Conservation (phyloP, 2,329 filamentous ascomycete genomes). For the Neodidymelliopsis sp. region DNA sequence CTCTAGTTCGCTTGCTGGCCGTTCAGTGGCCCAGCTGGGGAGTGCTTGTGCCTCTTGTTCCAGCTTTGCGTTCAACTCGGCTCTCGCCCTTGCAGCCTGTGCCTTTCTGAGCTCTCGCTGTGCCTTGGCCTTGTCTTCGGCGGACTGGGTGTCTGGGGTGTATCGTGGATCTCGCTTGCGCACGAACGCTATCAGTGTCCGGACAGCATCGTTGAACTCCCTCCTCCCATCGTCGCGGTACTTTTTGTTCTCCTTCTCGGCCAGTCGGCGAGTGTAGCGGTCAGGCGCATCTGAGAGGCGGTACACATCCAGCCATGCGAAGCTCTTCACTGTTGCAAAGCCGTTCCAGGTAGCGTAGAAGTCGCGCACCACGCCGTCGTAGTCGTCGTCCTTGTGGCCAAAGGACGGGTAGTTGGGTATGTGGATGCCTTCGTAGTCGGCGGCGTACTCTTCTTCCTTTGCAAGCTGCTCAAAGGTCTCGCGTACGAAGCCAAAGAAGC, state of each 20-base stretch:
- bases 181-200: constrained; percentile 85
- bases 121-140: constrained; percentile 79
- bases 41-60: constrained; percentile 68
- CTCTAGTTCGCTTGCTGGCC: constrained; percentile 62
- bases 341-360: constrained; percentile 85
- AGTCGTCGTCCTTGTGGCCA: constrained; percentile 76
- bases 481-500: constrained; percentile 83
- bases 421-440: constrained; percentile 70
- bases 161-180: constrained; percentile 91
- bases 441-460: constrained; percentile 78
- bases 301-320: constrained; percentile 89
- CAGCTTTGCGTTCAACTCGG: constrained; percentile 79
- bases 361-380: constrained; percentile 76
- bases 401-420: constrained; percentile 79
- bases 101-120: constrained; percentile 80
- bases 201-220: constrained; percentile 92
- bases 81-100: constrained; percentile 83
- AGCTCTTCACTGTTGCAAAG: constrained; percentile 85
- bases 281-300: constrained; percentile 86
- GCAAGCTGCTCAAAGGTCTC: constrained; percentile 82
- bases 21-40: constrained; percentile 77
- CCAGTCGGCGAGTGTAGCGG: constrained; percentile 77
- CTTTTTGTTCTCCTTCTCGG: constrained; percentile 95
- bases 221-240: constrained; percentile 80
- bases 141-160: constrained; percentile 76